These are phyloP conservation scores for Inga laurina DNA, from an alignment of 306 rosid genomes.

Conservation along the genomic window DNA sequence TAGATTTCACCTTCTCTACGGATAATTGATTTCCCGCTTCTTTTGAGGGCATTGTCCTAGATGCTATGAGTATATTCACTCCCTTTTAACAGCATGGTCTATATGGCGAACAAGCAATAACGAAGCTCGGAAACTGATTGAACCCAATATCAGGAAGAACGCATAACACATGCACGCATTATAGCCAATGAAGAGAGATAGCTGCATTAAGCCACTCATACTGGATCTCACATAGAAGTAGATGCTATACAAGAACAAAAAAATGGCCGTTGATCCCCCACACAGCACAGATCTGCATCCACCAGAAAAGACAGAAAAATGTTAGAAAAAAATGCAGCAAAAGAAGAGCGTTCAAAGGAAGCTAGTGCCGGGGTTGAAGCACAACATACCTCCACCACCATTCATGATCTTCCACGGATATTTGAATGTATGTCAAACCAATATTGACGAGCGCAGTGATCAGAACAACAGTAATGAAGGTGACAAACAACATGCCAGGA, in stretches of 20 bases:
- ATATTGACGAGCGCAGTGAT: constrained; percentile 52
- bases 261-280: constrained; percentile 52
- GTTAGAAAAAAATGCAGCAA: constrained; percentile 18
- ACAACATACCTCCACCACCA: constrained; percentile 76
- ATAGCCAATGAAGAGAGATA: constrained; percentile 73
- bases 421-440: constrained; percentile 62
- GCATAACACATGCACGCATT: constrained; percentile 63
- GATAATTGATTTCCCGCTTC: constrained; percentile 1
- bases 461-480: constrained; percentile 44
- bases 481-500: constrained; percentile 51
- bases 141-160: constrained; percentile 46
- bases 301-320: constrained; percentile 12
- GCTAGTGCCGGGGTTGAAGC: constrained; percentile 1
- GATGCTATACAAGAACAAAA: constrained; percentile 48
- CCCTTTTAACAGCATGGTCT: constrained; percentile 72
- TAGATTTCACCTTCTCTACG: constrained; percentile 22
- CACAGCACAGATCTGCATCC: constrained; percentile 72
- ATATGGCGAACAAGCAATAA: constrained; percentile 67
- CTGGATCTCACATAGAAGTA: constrained; percentile 70
- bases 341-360: background rate
- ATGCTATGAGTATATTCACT: constrained; percentile 44
- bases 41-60: background rate
- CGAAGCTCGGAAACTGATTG: constrained; percentile 69
- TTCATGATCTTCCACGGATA: constrained; percentile 69
- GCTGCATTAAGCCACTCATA: constrained; percentile 79